Evolutionary conservation across 345 rosid species (phyloP).

Genomic region (Iberis pinnata): DNA sequence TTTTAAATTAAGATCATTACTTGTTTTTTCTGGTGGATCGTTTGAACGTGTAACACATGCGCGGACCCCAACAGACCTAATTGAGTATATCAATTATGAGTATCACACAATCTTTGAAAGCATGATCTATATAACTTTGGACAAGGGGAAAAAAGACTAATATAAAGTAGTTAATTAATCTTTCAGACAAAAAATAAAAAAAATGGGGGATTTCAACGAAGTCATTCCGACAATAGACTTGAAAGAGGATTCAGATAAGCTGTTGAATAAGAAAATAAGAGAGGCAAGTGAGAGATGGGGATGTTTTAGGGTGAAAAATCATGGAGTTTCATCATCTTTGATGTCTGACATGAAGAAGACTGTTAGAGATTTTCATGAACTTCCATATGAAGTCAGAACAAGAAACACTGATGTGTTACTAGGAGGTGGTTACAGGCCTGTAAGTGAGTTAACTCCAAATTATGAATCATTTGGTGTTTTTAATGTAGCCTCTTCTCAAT

Average conservation of each 20-base stretch:
- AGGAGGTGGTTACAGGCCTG: constrained; percentile 62
- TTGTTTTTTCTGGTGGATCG: too few species aligned
- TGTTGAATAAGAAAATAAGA: constrained; percentile 31
- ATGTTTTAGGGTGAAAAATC: constrained; percentile 66
- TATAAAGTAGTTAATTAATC: not conserved
- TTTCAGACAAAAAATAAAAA: not conserved
- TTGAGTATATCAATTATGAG: too few species aligned
- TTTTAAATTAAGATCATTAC: too few species aligned
- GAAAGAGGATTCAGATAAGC: constrained; percentile 28
- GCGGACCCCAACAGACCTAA: too few species aligned
- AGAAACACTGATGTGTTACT: constrained; percentile 50
- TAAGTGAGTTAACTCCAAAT: constrained; percentile 40
- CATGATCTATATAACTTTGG: not conserved
- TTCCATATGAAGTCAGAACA: constrained; percentile 48
- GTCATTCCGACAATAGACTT: constrained; percentile 47
- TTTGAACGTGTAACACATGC: too few species aligned
- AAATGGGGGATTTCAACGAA: constrained; percentile 12
- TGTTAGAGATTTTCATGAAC: constrained; percentile 50
- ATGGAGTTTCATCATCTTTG: constrained; percentile 38
- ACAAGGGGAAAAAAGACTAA: not conserved
- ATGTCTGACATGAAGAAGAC: constrained; percentile 58
- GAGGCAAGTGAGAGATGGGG: constrained; percentile 65
- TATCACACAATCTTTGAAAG: too few species aligned
- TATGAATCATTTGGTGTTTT: constrained; percentile 75
- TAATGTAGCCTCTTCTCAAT: constrained; percentile 50